Conservation (phyloP, 2,329 filamentous ascomycete genomes). For the Claviceps arundinis region DNA sequence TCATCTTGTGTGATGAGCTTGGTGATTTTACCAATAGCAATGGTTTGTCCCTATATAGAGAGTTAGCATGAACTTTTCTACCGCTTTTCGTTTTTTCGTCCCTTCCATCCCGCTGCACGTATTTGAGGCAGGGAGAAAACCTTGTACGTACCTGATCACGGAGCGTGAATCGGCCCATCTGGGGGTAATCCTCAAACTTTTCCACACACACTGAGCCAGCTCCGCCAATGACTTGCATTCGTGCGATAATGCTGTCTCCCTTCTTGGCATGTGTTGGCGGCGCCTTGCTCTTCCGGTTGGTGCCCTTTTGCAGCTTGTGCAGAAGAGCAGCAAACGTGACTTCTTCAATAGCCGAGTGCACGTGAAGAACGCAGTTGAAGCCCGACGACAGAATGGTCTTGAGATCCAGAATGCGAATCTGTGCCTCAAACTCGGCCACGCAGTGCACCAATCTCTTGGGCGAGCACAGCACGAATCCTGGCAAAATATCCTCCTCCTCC, state of each 20-base stretch:
- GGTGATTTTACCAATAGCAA: conserved; percentile 98
- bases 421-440: conserved; percentile 81
- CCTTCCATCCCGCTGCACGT: no score
- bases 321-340: conserved; percentile 80
- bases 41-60: conserved; percentile 74
- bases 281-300: conserved; percentile 81
- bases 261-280: conserved; percentile 81
- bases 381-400: conserved; percentile 89
- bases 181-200: conserved; percentile 88
- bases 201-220: conserved; percentile 86
- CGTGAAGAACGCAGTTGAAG: conserved; percentile 95
- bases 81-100: background rate
- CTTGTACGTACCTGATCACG: conserved; percentile 59
- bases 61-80: background rate
- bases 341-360: conserved; percentile 95
- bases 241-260: conserved; percentile 76
- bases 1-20: conserved; percentile 49
- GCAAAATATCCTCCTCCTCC: conserved; percentile 93
- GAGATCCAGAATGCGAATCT: conserved; percentile 88
- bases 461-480: conserved; percentile 92
- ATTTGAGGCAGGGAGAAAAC: background rate
- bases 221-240: conserved; percentile 74
- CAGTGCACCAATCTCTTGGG: conserved; percentile 88
- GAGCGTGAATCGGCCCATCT: conserved; percentile 82
- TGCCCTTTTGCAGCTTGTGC: conserved; percentile 93